Percentiles rank a stretch among this genome's conserved stretches.
These are phyloP conservation scores for Claviceps quebecensis DNA, from an alignment of 2,329 filamentous ascomycete species.

Conservation along the genomic window DNA sequence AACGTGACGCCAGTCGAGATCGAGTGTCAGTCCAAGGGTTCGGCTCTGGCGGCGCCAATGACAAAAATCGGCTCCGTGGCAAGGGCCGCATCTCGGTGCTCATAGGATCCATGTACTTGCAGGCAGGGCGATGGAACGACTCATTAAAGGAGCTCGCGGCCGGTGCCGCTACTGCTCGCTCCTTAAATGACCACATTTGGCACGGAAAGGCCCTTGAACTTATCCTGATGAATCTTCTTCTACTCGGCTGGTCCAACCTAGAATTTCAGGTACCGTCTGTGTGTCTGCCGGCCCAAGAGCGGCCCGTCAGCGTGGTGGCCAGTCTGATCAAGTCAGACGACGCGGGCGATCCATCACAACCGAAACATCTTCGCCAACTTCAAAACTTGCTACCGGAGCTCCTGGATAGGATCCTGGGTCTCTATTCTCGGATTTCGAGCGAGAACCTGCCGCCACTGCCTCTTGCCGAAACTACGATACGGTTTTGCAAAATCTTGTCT, in stretches of 20 bases:
- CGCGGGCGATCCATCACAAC: conserved; percentile 27
- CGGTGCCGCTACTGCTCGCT: conserved; percentile 61
- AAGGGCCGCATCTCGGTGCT: conserved; percentile 68
- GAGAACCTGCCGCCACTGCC: conserved; percentile 59
- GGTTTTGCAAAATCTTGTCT: conserved; percentile 57
- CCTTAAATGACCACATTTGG: conserved; percentile 87
- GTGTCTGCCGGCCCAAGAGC: conserved; percentile 37
- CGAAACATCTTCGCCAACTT: conserved; percentile 39
- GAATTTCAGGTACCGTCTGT: conserved; percentile 64
- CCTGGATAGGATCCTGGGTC: conserved; percentile 56
- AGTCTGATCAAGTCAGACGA: conserved; percentile 14
- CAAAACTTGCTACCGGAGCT: conserved; percentile 55
- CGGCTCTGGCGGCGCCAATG: conserved; percentile 54
- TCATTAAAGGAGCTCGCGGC: conserved; percentile 74
- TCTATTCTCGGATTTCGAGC: conserved; percentile 57
- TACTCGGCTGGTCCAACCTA: conserved; percentile 71
- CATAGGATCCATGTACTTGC: conserved; percentile 73
- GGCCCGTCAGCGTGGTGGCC: conserved; percentile 22
- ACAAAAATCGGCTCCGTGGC: conserved; percentile 66
- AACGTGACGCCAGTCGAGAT: conserved; percentile 38
- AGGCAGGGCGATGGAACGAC: conserved; percentile 81
- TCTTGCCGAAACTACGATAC: conserved; percentile 58
- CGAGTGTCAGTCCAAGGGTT: conserved; percentile 58
- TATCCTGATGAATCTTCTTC: conserved; percentile 65
- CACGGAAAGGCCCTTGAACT: conserved; percentile 90